These are phyloP conservation scores for Pythium aristosporum DNA, from an alignment of 352 stramenopile genomes.

Conservation along the genomic window DNA sequence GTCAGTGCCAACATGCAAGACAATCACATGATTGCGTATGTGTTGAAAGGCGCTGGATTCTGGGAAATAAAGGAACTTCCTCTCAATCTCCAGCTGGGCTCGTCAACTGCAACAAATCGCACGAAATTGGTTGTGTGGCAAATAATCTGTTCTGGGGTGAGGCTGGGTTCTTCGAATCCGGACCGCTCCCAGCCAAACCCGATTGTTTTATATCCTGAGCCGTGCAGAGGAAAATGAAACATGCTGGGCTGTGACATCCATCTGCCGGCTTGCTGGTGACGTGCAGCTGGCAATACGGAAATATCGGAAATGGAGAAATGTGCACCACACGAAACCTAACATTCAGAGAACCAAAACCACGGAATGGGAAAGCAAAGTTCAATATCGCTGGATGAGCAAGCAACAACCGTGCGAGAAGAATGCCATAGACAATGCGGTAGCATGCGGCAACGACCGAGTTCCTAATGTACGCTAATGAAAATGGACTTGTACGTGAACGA, in stretches of 20 bases:
- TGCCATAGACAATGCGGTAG: too few species aligned
- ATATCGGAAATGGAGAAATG: background rate
- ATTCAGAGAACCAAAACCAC: background rate
- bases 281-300: conserved; percentile 12
- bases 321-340: conserved; percentile 6
- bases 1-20: too few species aligned
- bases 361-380: background rate
- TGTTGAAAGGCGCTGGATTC: background rate
- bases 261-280: conserved; percentile 11
- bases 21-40: background rate
- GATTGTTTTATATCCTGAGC: background rate
- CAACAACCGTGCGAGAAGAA: background rate
- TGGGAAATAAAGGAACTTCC: background rate
- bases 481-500: too few species aligned
- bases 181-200: background rate
- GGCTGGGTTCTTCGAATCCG: conserved; percentile 20
- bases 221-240: background rate
- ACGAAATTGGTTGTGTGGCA: background rate
- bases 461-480: too few species aligned
- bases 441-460: too few species aligned
- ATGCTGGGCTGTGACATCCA: background rate
- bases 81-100: background rate
- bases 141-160: background rate
- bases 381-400: too few species aligned
- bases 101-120: background rate